phyloP scores from a whole-genome alignment of 371 early-diverging fungal genomes.

The Mucor saturninus region DNA sequence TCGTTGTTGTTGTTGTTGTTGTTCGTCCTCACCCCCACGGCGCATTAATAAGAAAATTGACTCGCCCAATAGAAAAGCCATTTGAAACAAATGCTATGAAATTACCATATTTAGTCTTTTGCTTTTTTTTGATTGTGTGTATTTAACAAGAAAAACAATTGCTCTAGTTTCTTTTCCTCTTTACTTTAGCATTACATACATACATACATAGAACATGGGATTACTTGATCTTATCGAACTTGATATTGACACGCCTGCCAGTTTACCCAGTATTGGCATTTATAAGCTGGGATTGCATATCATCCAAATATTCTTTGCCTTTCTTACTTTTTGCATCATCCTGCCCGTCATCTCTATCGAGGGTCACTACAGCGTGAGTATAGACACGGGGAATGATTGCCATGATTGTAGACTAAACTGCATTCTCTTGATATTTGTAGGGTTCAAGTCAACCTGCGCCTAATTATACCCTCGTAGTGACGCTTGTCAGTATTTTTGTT shows the following conservation, averaged over 20 bases:
- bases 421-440: slow-evolving; percentile 16
- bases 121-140: no score
- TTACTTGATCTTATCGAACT: slow-evolving; percentile 9
- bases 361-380: slow-evolving; percentile 37
- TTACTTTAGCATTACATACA: background rate
- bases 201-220: slow-evolving; percentile 25
- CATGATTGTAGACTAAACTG: background rate
- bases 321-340: slow-evolving; percentile 36
- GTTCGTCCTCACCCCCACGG: no score
- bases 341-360: slow-evolving; percentile 44
- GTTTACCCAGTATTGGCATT: slow-evolving; percentile 34
- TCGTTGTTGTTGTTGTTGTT: no score
- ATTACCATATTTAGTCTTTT: no score
- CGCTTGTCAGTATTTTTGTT: slow-evolving; percentile 32
- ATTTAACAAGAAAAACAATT: no score
- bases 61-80: no score
- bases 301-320: slow-evolving; percentile 30
- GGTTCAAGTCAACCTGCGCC: slow-evolving; percentile 43
- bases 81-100: no score
- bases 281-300: slow-evolving; percentile 36
- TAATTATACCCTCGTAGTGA: slow-evolving; percentile 39
- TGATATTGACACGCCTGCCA: slow-evolving; percentile 30
- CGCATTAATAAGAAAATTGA: no score
- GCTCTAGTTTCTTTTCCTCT: background rate
- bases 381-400: background rate